phyloP scores from a whole-genome alignment of 768 basidiomycete genomes.

The Arthromyces matolae region DNA sequence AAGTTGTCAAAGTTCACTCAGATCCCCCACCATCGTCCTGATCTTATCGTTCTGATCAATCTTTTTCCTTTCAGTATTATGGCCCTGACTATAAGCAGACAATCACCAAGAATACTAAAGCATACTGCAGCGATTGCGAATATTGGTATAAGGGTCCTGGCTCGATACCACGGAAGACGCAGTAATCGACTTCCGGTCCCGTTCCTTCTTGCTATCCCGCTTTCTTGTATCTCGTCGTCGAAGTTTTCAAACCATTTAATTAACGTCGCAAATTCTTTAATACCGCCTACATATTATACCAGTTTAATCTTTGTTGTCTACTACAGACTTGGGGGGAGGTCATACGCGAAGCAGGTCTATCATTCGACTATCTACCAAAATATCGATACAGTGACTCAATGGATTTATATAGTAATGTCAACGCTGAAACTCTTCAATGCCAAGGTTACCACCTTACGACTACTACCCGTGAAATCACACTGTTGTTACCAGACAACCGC shows the following conservation, averaged over 20 bases:
- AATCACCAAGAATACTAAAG: constrained; percentile 45
- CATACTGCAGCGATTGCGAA: constrained; percentile 55
- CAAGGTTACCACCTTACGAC: neutral
- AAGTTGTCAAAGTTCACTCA: constrained; percentile 17
- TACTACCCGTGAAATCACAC: neutral
- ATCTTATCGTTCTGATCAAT: constrained; percentile 10
- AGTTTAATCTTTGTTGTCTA: neutral
- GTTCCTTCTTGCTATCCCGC: constrained; percentile 13
- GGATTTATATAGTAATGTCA: neutral
- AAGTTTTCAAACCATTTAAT: constrained; percentile 3
- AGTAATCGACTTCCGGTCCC: no score
- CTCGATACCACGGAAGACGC: constrained; percentile 31
- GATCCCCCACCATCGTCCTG: constrained; percentile 3
- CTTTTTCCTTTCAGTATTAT: constrained; percentile 45
- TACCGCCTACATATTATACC: constrained; percentile 1
- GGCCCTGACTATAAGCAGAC: constrained; percentile 69
- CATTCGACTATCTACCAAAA: no score
- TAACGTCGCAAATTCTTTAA: neutral
- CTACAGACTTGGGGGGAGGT: no score
- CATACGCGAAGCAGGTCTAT: no score
- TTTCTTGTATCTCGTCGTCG: constrained; percentile 5
- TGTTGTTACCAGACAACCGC: constrained; percentile 64
- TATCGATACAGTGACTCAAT: no score
- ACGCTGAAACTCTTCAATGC: neutral
- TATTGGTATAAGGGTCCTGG: constrained; percentile 55